Percentiles rank a stretch among this genome's conserved stretches.
phyloP scores from a whole-genome alignment of 441 rosid species.

The Pelargonium citronellum region DNA sequence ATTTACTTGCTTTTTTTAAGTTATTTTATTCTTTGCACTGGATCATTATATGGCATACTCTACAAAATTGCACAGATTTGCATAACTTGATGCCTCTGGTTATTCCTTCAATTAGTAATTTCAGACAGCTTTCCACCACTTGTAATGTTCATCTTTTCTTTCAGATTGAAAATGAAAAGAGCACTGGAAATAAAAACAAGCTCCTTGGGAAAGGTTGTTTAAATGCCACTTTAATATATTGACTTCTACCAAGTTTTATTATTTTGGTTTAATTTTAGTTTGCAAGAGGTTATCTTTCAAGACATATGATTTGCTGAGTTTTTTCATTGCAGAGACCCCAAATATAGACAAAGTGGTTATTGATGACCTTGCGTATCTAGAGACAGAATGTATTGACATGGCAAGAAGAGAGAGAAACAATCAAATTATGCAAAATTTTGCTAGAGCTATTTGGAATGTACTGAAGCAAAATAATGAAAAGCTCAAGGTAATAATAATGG shows the following conservation, averaged over 20 bases:
- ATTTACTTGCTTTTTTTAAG: not conserved
- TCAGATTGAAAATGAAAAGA: constrained; percentile 41
- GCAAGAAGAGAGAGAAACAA: constrained; percentile 40
- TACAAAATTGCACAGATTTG: not conserved
- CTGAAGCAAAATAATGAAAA: constrained; percentile 67
- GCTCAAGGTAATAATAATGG: constrained; percentile 43
- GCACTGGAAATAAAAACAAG: constrained; percentile 21
- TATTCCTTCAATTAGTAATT: not conserved
- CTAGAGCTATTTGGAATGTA: constrained; percentile 68
- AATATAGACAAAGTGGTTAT: constrained; percentile 23
- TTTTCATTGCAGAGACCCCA: constrained; percentile 26
- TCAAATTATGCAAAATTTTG: constrained; percentile 56
- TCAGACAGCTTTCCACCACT: not conserved
- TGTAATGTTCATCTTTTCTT: constrained; percentile 18
- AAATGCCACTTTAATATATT: constrained; percentile 17
- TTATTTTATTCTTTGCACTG: not conserved
- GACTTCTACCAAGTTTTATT: constrained; percentile 6
- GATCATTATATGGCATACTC: not conserved
- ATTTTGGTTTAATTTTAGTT: constrained; percentile 14
- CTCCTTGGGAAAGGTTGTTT: constrained; percentile 33
- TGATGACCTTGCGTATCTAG: constrained; percentile 19
- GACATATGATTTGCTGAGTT: constrained; percentile 17
- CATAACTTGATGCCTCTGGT: not conserved
- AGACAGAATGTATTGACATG: constrained; percentile 24
- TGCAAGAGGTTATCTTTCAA: constrained; percentile 4